A percentile compares a stretch with the other conserved stretches of the same genome.
These are phyloP conservation scores for Dictyostelium intermedium DNA, from an alignment of 78 protist genomes.

Conservation along the genomic window DNA sequence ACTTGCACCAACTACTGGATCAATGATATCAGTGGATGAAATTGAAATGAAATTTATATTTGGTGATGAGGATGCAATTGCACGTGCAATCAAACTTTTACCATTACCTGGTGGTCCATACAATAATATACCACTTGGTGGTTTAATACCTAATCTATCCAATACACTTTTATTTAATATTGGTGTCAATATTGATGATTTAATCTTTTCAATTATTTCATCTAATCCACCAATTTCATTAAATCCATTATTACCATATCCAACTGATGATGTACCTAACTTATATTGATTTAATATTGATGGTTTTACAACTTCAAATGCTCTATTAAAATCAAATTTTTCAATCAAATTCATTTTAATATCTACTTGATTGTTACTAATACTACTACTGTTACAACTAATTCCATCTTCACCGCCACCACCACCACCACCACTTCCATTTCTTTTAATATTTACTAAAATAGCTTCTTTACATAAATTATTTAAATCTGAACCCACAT, in stretches of 20 bases:
- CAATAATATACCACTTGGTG: conserved; percentile 95
- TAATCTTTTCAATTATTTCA: conserved; percentile 90
- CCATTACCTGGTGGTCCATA: conserved; percentile 93
- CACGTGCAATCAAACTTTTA: conserved; percentile 91
- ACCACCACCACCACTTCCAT: conserved; percentile 82
- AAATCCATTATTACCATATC: conserved; percentile 96
- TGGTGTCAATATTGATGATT: conserved; percentile 96
- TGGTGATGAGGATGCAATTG: conserved; percentile 93
- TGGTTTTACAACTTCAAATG: conserved; percentile 96
- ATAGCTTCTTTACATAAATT: conserved; percentile 99
- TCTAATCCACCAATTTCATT: conserved; percentile 99
- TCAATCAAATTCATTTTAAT: conserved; percentile 96
- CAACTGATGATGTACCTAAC: conserved; percentile 90
- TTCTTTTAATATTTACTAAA: conserved; percentile 98
- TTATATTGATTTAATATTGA: conserved; percentile 98
- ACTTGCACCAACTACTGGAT: conserved; percentile 99
- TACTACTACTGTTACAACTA: too few species aligned
- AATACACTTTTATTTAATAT: conserved; percentile 98
- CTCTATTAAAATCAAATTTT: conserved; percentile 89
- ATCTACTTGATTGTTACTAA: conserved; percentile 95
- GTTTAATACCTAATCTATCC: conserved; percentile 97
- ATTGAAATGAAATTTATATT: conserved; percentile 96
- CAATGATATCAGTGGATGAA: conserved; percentile 98
- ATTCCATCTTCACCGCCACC: neutral
- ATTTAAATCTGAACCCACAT: conserved; percentile 99